A percentile compares a stretch with the other conserved stretches of the same genome.
Conservation (phyloP, 495 filamentous ascomycete genomes). For the Penicillium argentinense region DNA sequence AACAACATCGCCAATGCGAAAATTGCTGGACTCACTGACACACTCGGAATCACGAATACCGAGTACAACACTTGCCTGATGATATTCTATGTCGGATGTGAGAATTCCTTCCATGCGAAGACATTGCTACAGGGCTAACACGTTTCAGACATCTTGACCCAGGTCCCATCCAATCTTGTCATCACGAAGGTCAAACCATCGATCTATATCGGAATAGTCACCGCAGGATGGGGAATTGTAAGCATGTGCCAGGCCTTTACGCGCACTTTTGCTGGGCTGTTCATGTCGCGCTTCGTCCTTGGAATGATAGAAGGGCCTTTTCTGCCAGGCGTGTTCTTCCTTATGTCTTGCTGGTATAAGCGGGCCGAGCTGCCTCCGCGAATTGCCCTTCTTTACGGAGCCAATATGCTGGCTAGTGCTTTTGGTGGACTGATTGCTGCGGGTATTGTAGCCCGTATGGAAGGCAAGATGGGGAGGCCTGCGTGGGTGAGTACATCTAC, state of each 20-base stretch:
- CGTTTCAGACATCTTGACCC: slow-evolving; percentile 8
- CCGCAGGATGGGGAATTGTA: slow-evolving; percentile 6
- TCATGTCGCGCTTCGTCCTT: slow-evolving; percentile 6
- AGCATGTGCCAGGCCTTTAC: slow-evolving; percentile 14
- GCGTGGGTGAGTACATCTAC: slow-evolving; percentile 13
- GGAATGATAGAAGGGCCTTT: slow-evolving; percentile 11
- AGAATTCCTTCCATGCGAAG: not conserved
- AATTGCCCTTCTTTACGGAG: slow-evolving; percentile 55
- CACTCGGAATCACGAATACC: slow-evolving; percentile 4
- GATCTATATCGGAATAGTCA: slow-evolving; percentile 6
- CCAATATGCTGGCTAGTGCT: slow-evolving; percentile 53
- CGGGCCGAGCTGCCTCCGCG: slow-evolving; percentile 48
- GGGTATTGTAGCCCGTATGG: slow-evolving; percentile 26
- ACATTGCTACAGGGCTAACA: not conserved
- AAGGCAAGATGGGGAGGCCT: slow-evolving; percentile 11
- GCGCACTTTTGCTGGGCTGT: slow-evolving; percentile 8
- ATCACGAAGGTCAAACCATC: slow-evolving; percentile 11
- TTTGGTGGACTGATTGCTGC: slow-evolving; percentile 60
- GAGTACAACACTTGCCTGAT: slow-evolving; percentile 10
- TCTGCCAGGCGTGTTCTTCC: slow-evolving; percentile 30
- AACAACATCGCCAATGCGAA: slow-evolving; percentile 10
- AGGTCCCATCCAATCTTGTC: slow-evolving; percentile 9
- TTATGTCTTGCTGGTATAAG: slow-evolving; percentile 59
- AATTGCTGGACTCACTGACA: slow-evolving; percentile 6
- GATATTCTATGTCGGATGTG: slow-evolving; percentile 15